Base-by-base conservation (phyloP, 208 protist species). In the Balamuthia mandrillaris region DNA sequence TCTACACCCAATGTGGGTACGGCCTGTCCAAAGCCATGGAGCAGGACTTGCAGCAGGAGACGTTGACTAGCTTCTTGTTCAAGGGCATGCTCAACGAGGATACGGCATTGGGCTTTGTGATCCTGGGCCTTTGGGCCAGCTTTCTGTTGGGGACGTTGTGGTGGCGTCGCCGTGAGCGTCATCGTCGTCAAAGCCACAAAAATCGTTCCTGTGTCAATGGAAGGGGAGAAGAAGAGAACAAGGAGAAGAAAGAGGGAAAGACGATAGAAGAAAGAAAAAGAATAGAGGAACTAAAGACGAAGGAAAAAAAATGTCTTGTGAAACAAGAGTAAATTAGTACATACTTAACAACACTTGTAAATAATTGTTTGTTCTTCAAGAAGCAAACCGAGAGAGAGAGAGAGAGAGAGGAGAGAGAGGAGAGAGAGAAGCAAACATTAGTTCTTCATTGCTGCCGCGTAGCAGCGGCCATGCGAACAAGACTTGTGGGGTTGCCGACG, bases 181-280 rank as follows among this genome's bases (percentile, higher is more conserved):
- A n/a, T n/a, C n/a, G n/a, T n/a, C n/a, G n/a, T n/a, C n/a, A n/a
- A n/a, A n/a, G n/a, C n/a, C n/a, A n/a, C n/a, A n/a, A n/a, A n/a
- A n/a, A n/a, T n/a, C n/a, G n/a, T n/a, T n/a, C n/a, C n/a, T n/a
- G n/a, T n/a, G n/a, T n/a, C n/a, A n/a, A n/a, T n/a, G n/a, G n/a
- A n/a, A n/a, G n/a, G n/a, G n/a, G n/a, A n/a, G n/a, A n/a, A n/a
- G n/a, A n/a, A n/a, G n/a, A n/a, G n/a, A n/a, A n/a, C n/a, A n/a
- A n/a, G n/a, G n/a, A 70, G 31, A 58, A 81, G 60, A 78, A 81
- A 63, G 72, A 78, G 65, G 49, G 49, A 27, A 56, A 56, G n/a
- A 56, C n/a, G 49, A 56, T 56, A 27, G 18, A 18, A 81, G 18
- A 81, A 24, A 21, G 60, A 58, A 41, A 54, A 54, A 21, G 18